These are phyloP conservation scores for Macrotyloma uniflorum DNA, from an alignment of 306 rosid species.

Conservation along the genomic window DNA sequence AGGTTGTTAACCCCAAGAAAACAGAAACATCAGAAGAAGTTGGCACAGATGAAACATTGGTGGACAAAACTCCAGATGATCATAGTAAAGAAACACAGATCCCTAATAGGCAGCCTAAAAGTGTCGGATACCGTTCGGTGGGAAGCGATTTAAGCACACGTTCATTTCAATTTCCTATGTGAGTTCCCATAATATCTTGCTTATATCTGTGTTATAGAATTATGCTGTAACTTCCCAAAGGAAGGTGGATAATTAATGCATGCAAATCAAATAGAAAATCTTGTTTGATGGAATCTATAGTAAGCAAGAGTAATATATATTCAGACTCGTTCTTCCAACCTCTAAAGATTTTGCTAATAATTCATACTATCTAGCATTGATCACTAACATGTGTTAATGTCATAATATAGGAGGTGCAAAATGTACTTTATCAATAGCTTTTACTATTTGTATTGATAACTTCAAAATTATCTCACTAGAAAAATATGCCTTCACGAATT, in stretches of 20 bases:
- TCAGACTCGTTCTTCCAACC: not conserved
- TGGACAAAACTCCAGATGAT: constrained; percentile 12
- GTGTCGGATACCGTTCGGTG: constrained; percentile 30
- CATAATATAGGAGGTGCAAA: constrained; percentile 8
- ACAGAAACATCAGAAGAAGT: constrained; percentile 3
- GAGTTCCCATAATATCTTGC: constrained; percentile 31
- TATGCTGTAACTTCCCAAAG: not conserved
- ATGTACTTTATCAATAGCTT: not conserved
- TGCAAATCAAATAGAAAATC: not conserved
- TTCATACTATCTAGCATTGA: not conserved
- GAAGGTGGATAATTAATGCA: not conserved
- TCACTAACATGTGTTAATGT: not conserved
- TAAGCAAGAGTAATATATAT: not conserved
- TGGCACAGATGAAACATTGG: not conserved
- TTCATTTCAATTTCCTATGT: constrained; percentile 73
- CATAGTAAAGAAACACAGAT: not conserved
- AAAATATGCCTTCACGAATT: not conserved
- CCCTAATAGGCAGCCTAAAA: constrained; percentile 9
- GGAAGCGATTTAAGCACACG: constrained; percentile 45
- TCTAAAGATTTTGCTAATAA: not conserved
- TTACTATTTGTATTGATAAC: not conserved
- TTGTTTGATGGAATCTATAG: constrained; percentile 1
- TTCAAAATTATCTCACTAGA: not conserved
- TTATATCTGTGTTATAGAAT: constrained; percentile 14
- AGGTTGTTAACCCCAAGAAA: constrained; percentile 4